phyloP scores from a whole-genome alignment of 257 asterid genomes.

The Capsicum pubescens region DNA sequence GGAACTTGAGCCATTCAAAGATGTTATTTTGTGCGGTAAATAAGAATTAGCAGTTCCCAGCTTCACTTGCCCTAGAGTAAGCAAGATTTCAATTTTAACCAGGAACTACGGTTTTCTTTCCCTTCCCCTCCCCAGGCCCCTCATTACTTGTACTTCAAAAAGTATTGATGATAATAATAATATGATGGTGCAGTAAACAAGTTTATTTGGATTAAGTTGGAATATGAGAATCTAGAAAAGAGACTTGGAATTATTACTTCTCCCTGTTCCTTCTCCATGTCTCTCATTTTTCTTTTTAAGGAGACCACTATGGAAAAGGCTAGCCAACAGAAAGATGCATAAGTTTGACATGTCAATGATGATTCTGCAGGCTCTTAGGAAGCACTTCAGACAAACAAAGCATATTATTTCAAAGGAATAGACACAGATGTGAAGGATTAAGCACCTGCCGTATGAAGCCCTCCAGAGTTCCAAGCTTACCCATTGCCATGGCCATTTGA shows the following conservation, averaged over 20 bases:
- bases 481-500: conserved; percentile 99
- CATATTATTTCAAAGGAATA: background rate
- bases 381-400: conserved; percentile 21
- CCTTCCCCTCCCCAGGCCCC: background rate
- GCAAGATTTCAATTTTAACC: background rate
- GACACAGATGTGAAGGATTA: background rate
- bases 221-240: conserved; percentile 4
- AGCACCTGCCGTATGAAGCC: conserved; percentile 94
- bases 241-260: background rate
- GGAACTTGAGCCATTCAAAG: background rate
- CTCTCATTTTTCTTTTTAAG: background rate
- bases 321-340: conserved; percentile 22
- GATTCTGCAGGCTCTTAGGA: background rate
- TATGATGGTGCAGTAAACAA: background rate
- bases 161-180: background rate
- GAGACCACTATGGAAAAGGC: conserved; percentile 10
- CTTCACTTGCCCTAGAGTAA: background rate
- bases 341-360: background rate
- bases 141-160: background rate
- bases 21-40: background rate
- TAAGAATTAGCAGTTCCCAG: background rate
- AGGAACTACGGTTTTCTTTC: conserved; percentile 17
- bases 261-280: background rate
- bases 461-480: conserved; percentile 88
- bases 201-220: background rate